A percentile compares a stretch with the other conserved stretches of the same genome.
Evolutionary conservation across 768 basidiomycete species (phyloP).

Genomic region (Hirschioporus abietinus): DNA sequence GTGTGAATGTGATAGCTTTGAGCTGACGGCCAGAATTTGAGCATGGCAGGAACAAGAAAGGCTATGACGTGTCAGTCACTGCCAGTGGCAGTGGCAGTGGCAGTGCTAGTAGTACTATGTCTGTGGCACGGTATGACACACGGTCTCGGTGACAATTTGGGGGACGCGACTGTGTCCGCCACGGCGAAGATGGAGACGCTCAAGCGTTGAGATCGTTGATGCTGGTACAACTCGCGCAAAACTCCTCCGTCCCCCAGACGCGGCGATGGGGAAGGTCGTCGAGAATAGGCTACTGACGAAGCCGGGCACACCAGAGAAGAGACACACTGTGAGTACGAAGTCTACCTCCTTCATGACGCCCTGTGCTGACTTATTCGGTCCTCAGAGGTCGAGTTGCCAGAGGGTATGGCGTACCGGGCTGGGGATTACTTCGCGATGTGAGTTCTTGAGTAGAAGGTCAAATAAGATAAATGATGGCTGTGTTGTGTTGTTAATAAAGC

Average conservation of each 20-base stretch:
- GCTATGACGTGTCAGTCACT: too few species aligned
- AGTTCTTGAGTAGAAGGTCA: conserved; percentile 15
- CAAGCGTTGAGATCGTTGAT: conserved; percentile 27
- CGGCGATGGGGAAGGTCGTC: conserved; percentile 33
- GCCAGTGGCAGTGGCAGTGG: too few species aligned
- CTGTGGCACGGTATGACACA: too few species aligned
- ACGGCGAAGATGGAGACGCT: conserved; percentile 13
- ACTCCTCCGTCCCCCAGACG: conserved; percentile 32
- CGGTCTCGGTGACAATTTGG: too few species aligned
- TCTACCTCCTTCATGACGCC: too few species aligned
- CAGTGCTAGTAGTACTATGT: too few species aligned
- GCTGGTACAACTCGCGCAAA: conserved; percentile 27
- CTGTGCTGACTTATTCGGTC: too few species aligned
- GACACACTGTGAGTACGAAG: conserved; percentile 35
- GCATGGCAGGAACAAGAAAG: too few species aligned
- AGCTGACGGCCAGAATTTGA: too few species aligned
- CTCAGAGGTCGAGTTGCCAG: conserved; percentile 39
- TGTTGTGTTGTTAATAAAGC: conserved; percentile 15
- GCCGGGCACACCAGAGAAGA: conserved; percentile 32
- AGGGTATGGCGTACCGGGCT: conserved; percentile 31
- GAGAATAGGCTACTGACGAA: conserved; percentile 36
- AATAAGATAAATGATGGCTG: not conserved
- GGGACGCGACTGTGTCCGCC: too few species aligned
- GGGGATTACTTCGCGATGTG: conserved; percentile 46
- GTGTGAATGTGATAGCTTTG: too few species aligned